Evolutionary conservation across 148 eudicot species (phyloP).

Genomic region (Nyssa sinensis): DNA sequence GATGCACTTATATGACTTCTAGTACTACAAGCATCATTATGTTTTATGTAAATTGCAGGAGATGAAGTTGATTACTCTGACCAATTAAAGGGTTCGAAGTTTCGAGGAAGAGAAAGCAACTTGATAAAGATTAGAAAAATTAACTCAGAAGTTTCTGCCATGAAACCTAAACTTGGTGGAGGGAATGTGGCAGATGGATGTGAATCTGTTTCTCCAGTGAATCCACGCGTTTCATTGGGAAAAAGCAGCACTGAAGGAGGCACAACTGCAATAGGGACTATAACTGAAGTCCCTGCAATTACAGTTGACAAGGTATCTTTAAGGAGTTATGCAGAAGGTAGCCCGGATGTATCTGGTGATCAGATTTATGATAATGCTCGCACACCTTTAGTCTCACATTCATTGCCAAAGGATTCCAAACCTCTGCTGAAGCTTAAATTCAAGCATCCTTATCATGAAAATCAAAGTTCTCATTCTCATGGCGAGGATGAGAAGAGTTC

Average conservation of each 20-base stretch:
- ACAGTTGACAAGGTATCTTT: conserved; percentile 26
- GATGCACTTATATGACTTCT: neutral
- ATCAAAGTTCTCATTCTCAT: conserved; percentile 42
- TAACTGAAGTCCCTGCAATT: conserved; percentile 12
- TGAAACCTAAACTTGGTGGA: conserved; percentile 28
- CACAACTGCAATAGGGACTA: neutral
- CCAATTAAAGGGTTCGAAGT: conserved; percentile 39
- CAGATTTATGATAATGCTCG: conserved; percentile 25
- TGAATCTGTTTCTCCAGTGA: conserved; percentile 41
- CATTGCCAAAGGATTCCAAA: conserved; percentile 57
- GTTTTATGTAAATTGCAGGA: conserved; percentile 33
- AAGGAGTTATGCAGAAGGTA: neutral
- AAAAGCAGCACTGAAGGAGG: conserved; percentile 35
- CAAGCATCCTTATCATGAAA: conserved; percentile 57
- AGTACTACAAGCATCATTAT: neutral
- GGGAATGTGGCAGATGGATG: conserved; percentile 32
- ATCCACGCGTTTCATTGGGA: conserved; percentile 26
- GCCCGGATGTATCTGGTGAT: neutral
- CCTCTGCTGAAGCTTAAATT: conserved; percentile 79
- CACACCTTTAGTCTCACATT: conserved; percentile 32
- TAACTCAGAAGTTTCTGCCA: conserved; percentile 37
- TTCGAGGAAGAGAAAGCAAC: conserved; percentile 47
- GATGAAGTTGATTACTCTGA: conserved; percentile 32
- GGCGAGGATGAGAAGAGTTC: conserved; percentile 70
- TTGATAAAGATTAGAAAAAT: conserved; percentile 63